A percentile compares a stretch with the other conserved stretches of the same genome.
phyloP scores from a whole-genome alignment of 176 grass and related monocot genomes.

The Triticum urartu region DNA sequence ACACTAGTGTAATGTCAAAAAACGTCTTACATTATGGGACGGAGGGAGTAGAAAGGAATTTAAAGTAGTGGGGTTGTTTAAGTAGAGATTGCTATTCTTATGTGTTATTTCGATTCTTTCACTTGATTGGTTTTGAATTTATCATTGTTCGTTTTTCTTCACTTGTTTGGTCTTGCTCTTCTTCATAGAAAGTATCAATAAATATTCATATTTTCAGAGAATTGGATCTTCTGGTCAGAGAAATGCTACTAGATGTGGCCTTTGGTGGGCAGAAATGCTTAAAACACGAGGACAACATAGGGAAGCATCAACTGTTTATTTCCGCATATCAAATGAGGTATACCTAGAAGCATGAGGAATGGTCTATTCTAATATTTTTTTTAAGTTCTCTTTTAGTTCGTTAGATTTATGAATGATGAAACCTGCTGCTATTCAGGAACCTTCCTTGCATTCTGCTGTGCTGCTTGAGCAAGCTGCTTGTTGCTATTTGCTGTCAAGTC shows the following conservation, averaged over 20 bases:
- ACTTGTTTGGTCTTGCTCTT: conserved; percentile 22
- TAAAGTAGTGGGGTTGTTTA: background rate
- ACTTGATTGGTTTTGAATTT: background rate
- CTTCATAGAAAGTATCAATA: conserved; percentile 2
- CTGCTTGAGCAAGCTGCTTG: conserved; percentile 94
- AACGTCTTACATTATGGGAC: too few relatives aligned
- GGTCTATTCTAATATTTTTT: background rate
- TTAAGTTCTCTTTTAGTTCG: background rate
- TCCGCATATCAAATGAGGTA: conserved; percentile 96
- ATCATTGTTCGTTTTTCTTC: background rate
- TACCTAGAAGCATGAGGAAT: conserved; percentile 5
- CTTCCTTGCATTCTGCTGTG: conserved; percentile 87
- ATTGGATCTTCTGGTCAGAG: conserved; percentile 79
- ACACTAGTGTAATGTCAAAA: too few relatives aligned
- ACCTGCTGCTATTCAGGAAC: conserved; percentile 58
- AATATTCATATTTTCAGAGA: conserved; percentile 59
- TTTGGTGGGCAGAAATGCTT: conserved; percentile 99
- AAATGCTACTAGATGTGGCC: conserved; percentile 92
- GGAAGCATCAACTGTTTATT: conserved; percentile 88
- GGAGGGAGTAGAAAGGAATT: background rate
- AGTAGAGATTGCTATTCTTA: background rate
- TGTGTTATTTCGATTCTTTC: conserved; percentile 7
- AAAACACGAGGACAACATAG: conserved; percentile 79
- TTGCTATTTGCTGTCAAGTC: conserved; percentile 81
- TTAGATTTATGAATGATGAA: conserved; percentile 33